phyloP scores from a whole-genome alignment of 2,329 filamentous ascomycete species.

The Simplicillium sp. region DNA sequence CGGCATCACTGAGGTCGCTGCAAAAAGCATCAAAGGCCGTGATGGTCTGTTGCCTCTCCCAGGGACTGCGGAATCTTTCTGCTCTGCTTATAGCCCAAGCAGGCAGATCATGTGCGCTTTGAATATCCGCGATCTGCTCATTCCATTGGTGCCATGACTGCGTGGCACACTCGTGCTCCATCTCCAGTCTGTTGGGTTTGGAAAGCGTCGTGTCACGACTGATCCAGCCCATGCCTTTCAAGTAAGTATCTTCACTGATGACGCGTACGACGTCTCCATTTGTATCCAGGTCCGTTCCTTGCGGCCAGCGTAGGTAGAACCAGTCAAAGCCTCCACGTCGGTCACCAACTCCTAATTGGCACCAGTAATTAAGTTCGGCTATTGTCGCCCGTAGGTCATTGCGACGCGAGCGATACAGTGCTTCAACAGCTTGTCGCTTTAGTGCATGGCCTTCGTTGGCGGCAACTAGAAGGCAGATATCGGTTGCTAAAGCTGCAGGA shows the following conservation, averaged over 20 bases:
- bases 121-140: constrained; percentile 52
- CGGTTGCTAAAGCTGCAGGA: constrained; percentile 57
- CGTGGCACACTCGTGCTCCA: constrained; percentile 53
- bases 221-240: constrained; percentile 67
- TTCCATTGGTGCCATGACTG: constrained; percentile 61
- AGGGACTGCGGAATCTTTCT: constrained; percentile 7
- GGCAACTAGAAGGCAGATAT: constrained; percentile 73
- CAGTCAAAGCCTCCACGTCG: constrained; percentile 81
- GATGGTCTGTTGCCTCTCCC: constrained; percentile 27
- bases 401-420: constrained; percentile 60
- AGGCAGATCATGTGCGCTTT: constrained; percentile 27
- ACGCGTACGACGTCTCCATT: constrained; percentile 63
- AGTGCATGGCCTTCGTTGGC: constrained; percentile 85
- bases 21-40: constrained; percentile 42
- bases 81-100: constrained; percentile 24
- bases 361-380: constrained; percentile 88
- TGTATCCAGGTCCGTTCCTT: constrained; percentile 58
- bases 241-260: constrained; percentile 72
- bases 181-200: constrained; percentile 24
- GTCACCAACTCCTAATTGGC: constrained; percentile 89
- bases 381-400: constrained; percentile 74
- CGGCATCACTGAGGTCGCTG: constrained; percentile 55
- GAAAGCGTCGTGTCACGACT: constrained; percentile 47
- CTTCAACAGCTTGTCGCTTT: constrained; percentile 52
- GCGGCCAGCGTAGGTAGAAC: constrained; percentile 73